Percentiles rank a stretch among this genome's conserved stretches.
These are phyloP conservation scores for Yamadazyma diospyri DNA, from an alignment of 1,139 yeast genomes.

Conservation along the genomic window DNA sequence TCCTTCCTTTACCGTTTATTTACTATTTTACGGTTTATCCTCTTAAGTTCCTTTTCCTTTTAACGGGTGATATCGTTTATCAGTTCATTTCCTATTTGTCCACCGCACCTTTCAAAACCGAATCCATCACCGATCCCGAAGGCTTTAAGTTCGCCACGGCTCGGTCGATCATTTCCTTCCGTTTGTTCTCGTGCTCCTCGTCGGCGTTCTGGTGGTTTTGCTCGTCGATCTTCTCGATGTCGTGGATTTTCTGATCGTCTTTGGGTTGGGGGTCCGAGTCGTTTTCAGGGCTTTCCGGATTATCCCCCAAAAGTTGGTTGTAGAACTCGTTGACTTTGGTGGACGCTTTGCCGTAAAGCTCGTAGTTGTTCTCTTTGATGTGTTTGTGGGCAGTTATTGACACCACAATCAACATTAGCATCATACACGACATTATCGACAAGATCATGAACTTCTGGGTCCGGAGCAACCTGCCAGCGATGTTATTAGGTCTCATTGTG, in stretches of 20 bases:
- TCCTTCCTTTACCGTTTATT: neutral
- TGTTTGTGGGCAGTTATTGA: slow-evolving; percentile 21
- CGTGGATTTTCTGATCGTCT: no score
- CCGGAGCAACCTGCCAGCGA: slow-evolving; percentile 28
- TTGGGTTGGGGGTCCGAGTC: no score
- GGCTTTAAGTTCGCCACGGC: no score
- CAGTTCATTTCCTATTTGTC: no score
- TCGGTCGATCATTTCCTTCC: no score
- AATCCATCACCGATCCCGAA: no score
- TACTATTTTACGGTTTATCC: no score
- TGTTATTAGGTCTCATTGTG: slow-evolving; percentile 19
- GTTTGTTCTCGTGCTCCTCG: no score
- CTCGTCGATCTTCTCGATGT: no score
- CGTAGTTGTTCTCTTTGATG: slow-evolving; percentile 12
- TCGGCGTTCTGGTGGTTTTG: no score
- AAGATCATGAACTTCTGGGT: slow-evolving; percentile 25
- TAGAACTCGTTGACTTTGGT: slow-evolving; percentile 15
- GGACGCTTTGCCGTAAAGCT: slow-evolving; percentile 14
- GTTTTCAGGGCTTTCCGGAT: neutral
- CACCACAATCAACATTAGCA: slow-evolving; percentile 21
- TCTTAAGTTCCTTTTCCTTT: neutral
- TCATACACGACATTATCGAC: slow-evolving; percentile 20
- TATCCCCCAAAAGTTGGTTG: slow-evolving; percentile 7
- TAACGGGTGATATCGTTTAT: no score
- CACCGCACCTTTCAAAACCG: no score